Evolutionary conservation across 2,329 filamentous ascomycete species (phyloP), one percentile per base, ranked within the genome.

Genomic region (Fusarium compactum): DNA sequence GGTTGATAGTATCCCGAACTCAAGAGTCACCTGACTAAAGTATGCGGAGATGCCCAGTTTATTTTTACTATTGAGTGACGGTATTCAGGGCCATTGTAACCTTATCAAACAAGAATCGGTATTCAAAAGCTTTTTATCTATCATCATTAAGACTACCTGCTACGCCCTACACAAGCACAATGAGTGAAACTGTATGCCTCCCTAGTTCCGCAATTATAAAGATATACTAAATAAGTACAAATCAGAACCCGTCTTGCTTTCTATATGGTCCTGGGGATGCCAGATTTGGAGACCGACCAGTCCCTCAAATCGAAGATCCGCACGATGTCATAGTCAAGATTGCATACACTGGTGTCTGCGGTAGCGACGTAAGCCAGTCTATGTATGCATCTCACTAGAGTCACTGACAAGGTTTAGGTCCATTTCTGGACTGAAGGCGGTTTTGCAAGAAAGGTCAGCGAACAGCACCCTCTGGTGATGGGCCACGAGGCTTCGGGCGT

Each of bases 351-450:
- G 75, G 75, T 5, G 74, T 77, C 44, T 77, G 75, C n/a, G 75
- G 75, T 4, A 76, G 73, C 11, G 75, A 77, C 44, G 75, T 76
- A 12, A 57, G 64, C 34, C 18, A 5, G 6, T 20, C 9, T 18
- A 9, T 8, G 18, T 15, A 16, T 3, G 1, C 10, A 12, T 5
- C 47, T 16, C 15, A 5, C 9, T 2, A 15, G 10, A 14, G 20
- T 14, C 6, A 3, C 18, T 68, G 8, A 70, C 12, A 20, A 12
- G 10, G 5, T 14, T 3, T 5, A 97, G 82, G 92, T 93, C 74
- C 83, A 97, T 84, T 97, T 97, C 87, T 97, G 93, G 87, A 85
- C 87, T 66, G 91, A 96, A 78, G 93, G 93, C 75, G 90, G 91
- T 74, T 97, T 97, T 81, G 94, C 57, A 18, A 67, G 93, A 77